These are phyloP conservation scores for Cryptococcus depauperatus DNA, from an alignment of 1,284 basidiomycete species.

Conservation along the genomic window DNA sequence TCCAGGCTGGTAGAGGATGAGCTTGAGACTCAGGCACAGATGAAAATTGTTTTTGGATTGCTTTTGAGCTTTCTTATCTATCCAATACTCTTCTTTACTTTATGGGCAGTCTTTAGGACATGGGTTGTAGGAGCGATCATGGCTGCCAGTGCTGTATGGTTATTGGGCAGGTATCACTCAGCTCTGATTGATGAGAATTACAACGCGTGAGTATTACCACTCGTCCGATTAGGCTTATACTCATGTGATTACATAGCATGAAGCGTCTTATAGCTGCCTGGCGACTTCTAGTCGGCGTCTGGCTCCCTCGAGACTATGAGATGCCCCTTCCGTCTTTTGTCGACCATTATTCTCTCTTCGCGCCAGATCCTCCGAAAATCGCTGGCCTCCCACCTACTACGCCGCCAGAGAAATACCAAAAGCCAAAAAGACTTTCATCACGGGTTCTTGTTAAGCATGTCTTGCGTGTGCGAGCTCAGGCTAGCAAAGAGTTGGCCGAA, in stretches of 20 bases:
- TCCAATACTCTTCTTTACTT: conserved; percentile 66
- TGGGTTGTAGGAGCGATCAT: conserved; percentile 51
- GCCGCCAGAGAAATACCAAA: conserved; percentile 28
- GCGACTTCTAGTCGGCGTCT: conserved; percentile 82
- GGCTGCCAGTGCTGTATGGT: conserved; percentile 54
- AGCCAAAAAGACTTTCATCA: conserved; percentile 55
- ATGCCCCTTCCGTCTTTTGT: conserved; percentile 66
- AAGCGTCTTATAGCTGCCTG: conserved; percentile 79
- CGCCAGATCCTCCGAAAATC: conserved; percentile 35
- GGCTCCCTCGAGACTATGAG: conserved; percentile 74
- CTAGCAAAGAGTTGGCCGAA: conserved; percentile 60
- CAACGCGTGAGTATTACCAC: conserved; percentile 58
- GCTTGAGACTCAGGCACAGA: conserved; percentile 78
- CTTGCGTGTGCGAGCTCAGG: conserved; percentile 67
- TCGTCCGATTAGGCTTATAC: not conserved
- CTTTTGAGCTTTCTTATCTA: conserved; percentile 67
- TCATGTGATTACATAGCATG: conserved; percentile 23
- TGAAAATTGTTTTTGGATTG: conserved; percentile 77
- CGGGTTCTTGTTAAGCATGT: conserved; percentile 77
- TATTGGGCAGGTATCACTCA: conserved; percentile 68
- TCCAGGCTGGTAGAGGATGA: conserved; percentile 71
- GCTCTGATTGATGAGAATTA: conserved; percentile 57
- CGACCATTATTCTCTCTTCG: conserved; percentile 26
- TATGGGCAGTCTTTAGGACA: conserved; percentile 71
- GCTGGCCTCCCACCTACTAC: conserved; percentile 29